Base-by-base conservation (phyloP, 164 flowering plant genomes). In the Litsea cubeba region DNA sequence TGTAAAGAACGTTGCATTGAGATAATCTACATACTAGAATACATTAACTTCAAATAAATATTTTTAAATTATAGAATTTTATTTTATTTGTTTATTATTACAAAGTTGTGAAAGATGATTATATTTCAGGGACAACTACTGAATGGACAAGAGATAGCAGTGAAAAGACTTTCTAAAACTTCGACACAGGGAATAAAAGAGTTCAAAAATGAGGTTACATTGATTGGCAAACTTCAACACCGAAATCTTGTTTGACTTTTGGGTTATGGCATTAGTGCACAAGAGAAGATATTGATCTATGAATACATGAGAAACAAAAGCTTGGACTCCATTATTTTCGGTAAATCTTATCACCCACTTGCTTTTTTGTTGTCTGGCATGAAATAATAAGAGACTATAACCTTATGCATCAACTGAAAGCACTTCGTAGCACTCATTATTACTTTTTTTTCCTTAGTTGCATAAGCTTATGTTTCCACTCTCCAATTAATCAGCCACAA, bases 281-380 rank as follows among this genome's bases (percentile, higher is more conserved):
- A 89, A 74, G 97, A 92, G 62, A 90, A 81, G 76, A 83, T 90
- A 78, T 74, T 92, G 75, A 23, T 92, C 65, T 90, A 90, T 75
- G 97, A 92, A 60, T 90, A 84, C 77, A 81, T 92, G 95, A 88
- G 91, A 15, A 90, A 90, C 71, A 86, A 79, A 81, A 90, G 97
- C 84, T 77, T 92, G 79, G 93, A 92, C 68, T 68, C 25, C 40
- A 85, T 85, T 74, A 70, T 90, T 66, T 92, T 89, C 35, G 88
- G 97, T 71, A 60, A 40, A 40, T 40, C 46, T 40, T 40, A 40
- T 40, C 46, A 6, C 8, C 11, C 46, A 1, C 11, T 7, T 40
- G 46, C 10, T 40, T 40, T 40, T 8, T 40, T 40, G 8, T 40
- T 40, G 0, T 40, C 46, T 40, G 0, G 46, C 8, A 40, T 40